A percentile compares a stretch with the other conserved stretches of the same genome.
These are phyloP conservation scores for Colletotrichum euphorbiae DNA, from an alignment of 2,329 filamentous ascomycete species.

Conservation along the genomic window DNA sequence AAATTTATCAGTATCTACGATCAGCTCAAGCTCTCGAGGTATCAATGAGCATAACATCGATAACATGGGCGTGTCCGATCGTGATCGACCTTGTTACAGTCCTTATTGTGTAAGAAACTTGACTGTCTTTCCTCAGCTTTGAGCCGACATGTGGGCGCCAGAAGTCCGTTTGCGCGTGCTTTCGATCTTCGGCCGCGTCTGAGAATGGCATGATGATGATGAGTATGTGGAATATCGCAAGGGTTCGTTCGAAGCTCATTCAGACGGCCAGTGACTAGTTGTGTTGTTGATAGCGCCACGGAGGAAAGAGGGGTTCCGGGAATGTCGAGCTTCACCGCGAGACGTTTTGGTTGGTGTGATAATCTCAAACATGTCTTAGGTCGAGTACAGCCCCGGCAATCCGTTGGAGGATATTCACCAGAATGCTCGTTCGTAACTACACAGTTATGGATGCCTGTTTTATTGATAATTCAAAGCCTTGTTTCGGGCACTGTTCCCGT, in stretches of 20 bases:
- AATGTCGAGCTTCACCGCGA: neutral
- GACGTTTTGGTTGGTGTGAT: conserved; percentile 10
- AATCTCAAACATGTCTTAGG: conserved; percentile 16
- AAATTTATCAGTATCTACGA: neutral
- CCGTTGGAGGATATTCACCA: neutral
- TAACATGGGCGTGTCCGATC: neutral
- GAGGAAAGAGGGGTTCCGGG: neutral
- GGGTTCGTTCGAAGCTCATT: neutral
- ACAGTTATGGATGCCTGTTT: neutral
- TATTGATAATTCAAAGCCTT: neutral
- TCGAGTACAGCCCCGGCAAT: neutral
- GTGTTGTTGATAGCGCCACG: neutral
- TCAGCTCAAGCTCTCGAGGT: neutral
- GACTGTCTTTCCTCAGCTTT: neutral
- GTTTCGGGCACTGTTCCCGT: neutral
- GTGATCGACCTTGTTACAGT: neutral
- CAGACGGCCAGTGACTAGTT: neutral
- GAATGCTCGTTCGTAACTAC: neutral
- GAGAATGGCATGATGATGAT: conserved; percentile 14
- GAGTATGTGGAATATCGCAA: neutral
- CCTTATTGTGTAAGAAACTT: conserved; percentile 13
- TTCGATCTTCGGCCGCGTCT: conserved; percentile 12
- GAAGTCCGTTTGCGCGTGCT: neutral
- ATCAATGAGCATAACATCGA: neutral
- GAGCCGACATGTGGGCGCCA: neutral